Evolutionary conservation across 1,284 basidiomycete species (phyloP).

Genomic region (Inonotus obliquus): DNA sequence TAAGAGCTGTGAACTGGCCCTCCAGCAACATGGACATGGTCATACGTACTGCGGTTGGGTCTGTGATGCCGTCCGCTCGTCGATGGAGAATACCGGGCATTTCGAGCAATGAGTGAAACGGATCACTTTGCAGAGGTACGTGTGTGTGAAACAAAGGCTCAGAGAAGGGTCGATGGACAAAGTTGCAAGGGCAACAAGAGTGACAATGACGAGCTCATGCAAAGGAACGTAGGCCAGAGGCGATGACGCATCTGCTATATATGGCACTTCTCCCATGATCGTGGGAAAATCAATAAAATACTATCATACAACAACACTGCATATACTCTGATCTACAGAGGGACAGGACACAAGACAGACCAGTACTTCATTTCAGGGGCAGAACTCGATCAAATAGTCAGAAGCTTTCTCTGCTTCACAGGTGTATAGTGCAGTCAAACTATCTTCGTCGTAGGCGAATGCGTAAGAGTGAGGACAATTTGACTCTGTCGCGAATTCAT

Average conservation of each 20-base stretch:
- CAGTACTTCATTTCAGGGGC: conserved; percentile 31
- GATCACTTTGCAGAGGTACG: neutral
- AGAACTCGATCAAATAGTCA: conserved; percentile 54
- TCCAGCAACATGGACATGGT: neutral
- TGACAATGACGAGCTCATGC: neutral
- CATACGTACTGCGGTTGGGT: conserved; percentile 12
- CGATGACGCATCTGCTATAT: neutral
- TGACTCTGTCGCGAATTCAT: conserved; percentile 29
- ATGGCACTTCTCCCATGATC: neutral
- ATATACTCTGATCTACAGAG: neutral
- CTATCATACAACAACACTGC: too few relatives aligned
- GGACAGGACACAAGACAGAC: neutral
- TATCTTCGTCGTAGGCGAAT: conserved; percentile 53
- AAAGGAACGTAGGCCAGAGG: neutral
- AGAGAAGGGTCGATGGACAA: neutral
- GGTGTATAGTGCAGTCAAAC: conserved; percentile 47
- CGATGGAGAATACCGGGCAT: conserved; percentile 5
- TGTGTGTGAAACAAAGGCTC: neutral
- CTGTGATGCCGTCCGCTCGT: conserved; percentile 7
- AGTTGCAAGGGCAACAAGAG: too few relatives aligned
- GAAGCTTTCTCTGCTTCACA: conserved; percentile 39
- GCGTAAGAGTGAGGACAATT: conserved; percentile 52
- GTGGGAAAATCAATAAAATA: neutral
- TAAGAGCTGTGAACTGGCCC: neutral
- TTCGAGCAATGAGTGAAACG: neutral